Evolutionary conservation across 2,329 filamentous ascomycete genomes (phyloP).

Genomic region (Exophiala calicioides): DNA sequence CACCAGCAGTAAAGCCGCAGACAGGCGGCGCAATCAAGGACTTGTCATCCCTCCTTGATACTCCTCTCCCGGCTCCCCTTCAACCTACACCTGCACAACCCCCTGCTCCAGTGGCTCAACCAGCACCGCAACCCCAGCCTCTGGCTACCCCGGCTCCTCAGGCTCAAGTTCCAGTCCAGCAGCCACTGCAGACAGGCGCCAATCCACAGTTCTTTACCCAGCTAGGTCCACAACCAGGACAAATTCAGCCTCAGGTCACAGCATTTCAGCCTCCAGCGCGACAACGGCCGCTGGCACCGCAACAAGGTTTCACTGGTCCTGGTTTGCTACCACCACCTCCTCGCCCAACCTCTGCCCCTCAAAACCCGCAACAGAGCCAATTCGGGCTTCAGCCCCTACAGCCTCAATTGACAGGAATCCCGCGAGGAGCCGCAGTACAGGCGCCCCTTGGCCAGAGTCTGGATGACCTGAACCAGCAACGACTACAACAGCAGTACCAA

Average conservation of each 20-base stretch:
- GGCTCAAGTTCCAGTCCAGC: constrained; percentile 37
- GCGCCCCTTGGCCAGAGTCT: constrained; percentile 76
- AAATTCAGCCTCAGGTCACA: constrained; percentile 35
- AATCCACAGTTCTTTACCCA: constrained; percentile 55
- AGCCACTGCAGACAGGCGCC: constrained; percentile 43
- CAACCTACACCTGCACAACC: constrained; percentile 55
- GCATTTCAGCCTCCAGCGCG: constrained; percentile 44
- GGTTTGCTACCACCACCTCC: constrained; percentile 76
- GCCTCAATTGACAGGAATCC: constrained; percentile 77
- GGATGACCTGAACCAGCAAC: constrained; percentile 68
- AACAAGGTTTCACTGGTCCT: constrained; percentile 56
- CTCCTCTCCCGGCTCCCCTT: constrained; percentile 59
- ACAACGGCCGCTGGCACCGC: constrained; percentile 69
- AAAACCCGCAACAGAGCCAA: constrained; percentile 68
- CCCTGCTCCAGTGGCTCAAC: constrained; percentile 38
- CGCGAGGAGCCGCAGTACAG: constrained; percentile 58
- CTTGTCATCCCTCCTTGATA: constrained; percentile 60
- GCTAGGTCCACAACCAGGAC: constrained; percentile 39
- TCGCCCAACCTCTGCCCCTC: constrained; percentile 82
- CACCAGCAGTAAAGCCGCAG: constrained; percentile 46
- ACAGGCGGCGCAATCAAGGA: constrained; percentile 73
- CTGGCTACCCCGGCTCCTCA: constrained; percentile 32
- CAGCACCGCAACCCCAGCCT: constrained; percentile 38
- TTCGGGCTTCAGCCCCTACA: constrained; percentile 76
- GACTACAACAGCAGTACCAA: constrained; percentile 60